Evolutionary conservation across 2,329 filamentous ascomycete species (phyloP), one percentile per base, ranked within the genome.

Genomic region (Aureobasidium sp.): DNA sequence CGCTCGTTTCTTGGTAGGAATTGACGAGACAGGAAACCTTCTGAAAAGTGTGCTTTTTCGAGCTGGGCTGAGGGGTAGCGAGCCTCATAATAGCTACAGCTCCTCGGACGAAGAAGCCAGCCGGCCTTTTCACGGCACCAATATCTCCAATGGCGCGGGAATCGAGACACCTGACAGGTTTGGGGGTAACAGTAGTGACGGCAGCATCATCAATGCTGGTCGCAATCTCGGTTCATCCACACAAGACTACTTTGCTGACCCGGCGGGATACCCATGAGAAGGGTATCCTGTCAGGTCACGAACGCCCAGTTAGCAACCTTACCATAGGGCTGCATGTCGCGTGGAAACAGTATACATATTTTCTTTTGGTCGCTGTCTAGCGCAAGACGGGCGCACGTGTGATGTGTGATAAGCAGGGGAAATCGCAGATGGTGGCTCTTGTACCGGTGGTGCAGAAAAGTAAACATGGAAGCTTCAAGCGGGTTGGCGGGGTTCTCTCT

Each of bases 1-100:
- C 31, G 92, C 94, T 12, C 82, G 93, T n/a, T 99, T 99, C 75
- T 77, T 99, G 62, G 91, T 95, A 51, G 93, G 93, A 5, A 85
- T 99, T 69, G 94, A 99, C 71, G 87, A 90, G 67, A 89, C 86
- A 15, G 94, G 94, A 0, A 85, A 87, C 67, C 93, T 90, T 48
- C 79, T 99, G 53, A 80, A 84, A 60, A 84, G 87, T 68, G 89
- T 88, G 2, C 80, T 95, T 73, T 82, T 52, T 12, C 70, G 69
- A 49, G 70, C 72, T 22, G 65, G 65, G 8, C 47, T 67, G 53
- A 60, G 27, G 36, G 17, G 41, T 1, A 27, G 22, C 1, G 57
- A 31, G 36, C 57, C 45, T 17, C 8, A 25, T 25, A 17, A 31
- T 25, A 42, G 17, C 34, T 31, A 31, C 25, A 51, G 17, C 57